These are phyloP conservation scores for Colletotrichum simmondsii DNA, from an alignment of 2,329 filamentous ascomycete genomes.

Conservation along the genomic window DNA sequence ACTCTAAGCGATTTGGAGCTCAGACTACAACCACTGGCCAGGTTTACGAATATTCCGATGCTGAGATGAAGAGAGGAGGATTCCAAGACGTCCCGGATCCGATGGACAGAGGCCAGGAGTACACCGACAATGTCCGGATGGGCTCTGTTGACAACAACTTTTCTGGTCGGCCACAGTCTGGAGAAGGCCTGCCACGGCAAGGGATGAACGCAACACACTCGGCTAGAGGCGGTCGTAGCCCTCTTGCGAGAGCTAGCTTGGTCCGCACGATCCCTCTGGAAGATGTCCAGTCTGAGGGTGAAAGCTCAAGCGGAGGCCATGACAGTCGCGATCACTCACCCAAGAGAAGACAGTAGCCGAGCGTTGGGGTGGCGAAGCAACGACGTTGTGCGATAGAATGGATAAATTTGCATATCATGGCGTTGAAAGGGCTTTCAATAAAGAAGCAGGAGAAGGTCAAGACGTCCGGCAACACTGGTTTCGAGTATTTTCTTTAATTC, in stretches of 20 bases:
- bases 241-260: conserved; percentile 49
- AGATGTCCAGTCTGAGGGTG: conserved; percentile 44
- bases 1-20: conserved; percentile 35
- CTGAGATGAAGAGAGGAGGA: conserved; percentile 42
- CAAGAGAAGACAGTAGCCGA: background rate
- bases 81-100: conserved; percentile 14
- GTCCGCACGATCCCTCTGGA: conserved; percentile 42
- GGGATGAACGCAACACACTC: conserved; percentile 34
- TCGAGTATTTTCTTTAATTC: background rate
- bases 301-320: conserved; percentile 34
- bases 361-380: background rate
- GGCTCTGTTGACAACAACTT: conserved; percentile 38
- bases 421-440: background rate
- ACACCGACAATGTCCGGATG: conserved; percentile 35
- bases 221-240: conserved; percentile 48
- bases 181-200: conserved; percentile 39
- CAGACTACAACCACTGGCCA: conserved; percentile 50
- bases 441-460: background rate
- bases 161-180: conserved; percentile 18
- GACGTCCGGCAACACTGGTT: background rate
- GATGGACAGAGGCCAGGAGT: conserved; percentile 16
- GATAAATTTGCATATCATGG: conserved; percentile 7
- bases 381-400: background rate
- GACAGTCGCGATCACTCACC: conserved; percentile 25
- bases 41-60: conserved; percentile 61